These are phyloP conservation scores for Isatis tinctoria DNA, from an alignment of 345 rosid genomes.

Conservation along the genomic window DNA sequence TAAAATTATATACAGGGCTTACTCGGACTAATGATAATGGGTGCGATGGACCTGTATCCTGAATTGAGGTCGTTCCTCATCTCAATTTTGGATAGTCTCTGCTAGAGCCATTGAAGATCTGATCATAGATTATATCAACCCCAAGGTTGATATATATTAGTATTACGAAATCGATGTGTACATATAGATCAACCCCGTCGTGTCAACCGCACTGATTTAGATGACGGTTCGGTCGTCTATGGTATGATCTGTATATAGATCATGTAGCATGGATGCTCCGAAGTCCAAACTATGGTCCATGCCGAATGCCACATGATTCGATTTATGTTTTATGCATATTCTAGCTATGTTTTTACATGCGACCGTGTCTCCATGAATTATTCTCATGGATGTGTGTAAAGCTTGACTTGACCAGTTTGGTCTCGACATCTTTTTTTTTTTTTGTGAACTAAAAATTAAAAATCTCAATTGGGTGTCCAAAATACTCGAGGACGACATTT, in stretches of 20 bases:
- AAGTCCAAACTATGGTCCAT: neutral
- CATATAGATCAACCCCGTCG: neutral
- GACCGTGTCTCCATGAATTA: neutral
- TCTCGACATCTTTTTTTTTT: neutral
- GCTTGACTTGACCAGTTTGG: conserved; percentile 6
- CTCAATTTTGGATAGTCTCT: neutral
- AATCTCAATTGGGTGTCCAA: neutral
- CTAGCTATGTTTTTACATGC: neutral
- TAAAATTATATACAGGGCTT: neutral
- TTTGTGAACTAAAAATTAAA: neutral
- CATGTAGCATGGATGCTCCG: neutral
- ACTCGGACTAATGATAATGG: neutral
- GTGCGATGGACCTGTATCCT: neutral
- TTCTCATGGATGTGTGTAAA: neutral
- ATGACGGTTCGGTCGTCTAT: neutral
- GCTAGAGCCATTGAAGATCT: neutral
- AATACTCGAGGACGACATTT: neutral
- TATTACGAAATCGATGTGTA: neutral
- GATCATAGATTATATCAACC: neutral
- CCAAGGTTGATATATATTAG: neutral
- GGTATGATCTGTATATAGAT: neutral
- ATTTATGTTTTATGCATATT: neutral
- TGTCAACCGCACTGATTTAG: neutral
- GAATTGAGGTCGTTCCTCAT: neutral
- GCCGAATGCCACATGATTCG: neutral